A percentile compares a stretch with the other conserved stretches of the same genome.
Evolutionary conservation across 2,329 filamentous ascomycete genomes (phyloP).

Genomic region (Domatiomyces globalis): DNA sequence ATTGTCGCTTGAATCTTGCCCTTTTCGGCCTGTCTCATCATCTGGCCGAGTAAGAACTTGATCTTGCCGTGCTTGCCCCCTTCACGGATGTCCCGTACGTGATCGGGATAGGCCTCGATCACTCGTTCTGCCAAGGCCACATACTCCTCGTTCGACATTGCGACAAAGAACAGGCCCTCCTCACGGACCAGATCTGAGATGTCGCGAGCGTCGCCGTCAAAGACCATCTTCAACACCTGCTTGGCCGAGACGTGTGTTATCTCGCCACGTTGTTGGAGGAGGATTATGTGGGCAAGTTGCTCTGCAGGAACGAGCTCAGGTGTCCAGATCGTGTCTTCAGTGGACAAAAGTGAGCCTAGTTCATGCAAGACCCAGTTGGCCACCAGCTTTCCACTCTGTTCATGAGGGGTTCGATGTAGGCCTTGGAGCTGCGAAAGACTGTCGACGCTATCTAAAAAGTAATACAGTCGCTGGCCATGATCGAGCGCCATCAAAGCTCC

Average conservation of each 20-base stretch:
- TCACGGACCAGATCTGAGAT: conserved; percentile 42
- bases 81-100: conserved; percentile 45
- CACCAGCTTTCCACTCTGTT: conserved; percentile 33
- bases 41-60: conserved; percentile 54
- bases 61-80: conserved; percentile 51
- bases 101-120: conserved; percentile 40
- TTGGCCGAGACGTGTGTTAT: conserved; percentile 47
- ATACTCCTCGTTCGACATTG: conserved; percentile 44
- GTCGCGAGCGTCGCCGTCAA: conserved; percentile 35
- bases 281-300: conserved; percentile 33
- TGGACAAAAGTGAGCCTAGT: conserved; percentile 48
- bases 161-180: conserved; percentile 41
- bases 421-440: conserved; percentile 17
- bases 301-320: conserved; percentile 26
- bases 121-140: conserved; percentile 38
- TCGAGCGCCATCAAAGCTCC: conserved; percentile 65
- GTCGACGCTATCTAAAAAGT: conserved; percentile 44
- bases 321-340: conserved; percentile 36
- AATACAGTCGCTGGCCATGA: conserved; percentile 64
- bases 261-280: conserved; percentile 28
- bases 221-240: conserved; percentile 41
- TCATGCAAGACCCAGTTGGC: conserved; percentile 66
- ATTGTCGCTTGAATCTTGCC: conserved; percentile 48
- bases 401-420: conserved; percentile 18
- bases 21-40: conserved; percentile 47